Evolutionary conservation across 2,329 filamentous ascomycete genomes (phyloP).

Genomic region (Epichloe sp.): DNA sequence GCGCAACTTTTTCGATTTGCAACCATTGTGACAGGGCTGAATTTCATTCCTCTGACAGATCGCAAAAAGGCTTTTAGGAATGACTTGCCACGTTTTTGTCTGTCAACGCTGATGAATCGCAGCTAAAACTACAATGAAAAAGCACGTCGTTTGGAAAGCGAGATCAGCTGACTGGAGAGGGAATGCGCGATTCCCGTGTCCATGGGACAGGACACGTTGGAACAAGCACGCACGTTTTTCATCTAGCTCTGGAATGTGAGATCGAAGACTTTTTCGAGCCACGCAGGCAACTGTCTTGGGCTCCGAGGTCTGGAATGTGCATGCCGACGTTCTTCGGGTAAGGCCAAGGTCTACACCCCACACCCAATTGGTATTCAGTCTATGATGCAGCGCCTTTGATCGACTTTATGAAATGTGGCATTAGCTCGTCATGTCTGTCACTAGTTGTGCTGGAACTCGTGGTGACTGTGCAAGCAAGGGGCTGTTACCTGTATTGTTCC

Average conservation of each 20-base stretch:
- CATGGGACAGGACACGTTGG: background rate
- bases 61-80: background rate
- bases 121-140: background rate
- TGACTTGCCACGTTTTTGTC: background rate
- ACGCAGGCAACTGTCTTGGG: background rate
- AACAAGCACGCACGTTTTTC: too few species aligned
- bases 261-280: background rate
- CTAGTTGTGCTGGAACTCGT: too few species aligned
- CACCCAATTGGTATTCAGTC: background rate
- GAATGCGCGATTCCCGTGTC: background rate
- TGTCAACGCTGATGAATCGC: background rate
- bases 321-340: background rate
- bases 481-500: too few species aligned
- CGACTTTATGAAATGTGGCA: too few species aligned
- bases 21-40: background rate
- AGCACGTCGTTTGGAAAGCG: background rate
- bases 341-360: background rate
- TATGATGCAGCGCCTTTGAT: too few species aligned
- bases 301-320: background rate
- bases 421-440: too few species aligned
- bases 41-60: background rate
- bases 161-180: background rate
- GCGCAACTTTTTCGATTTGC: background rate
- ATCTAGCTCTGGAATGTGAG: too few species aligned
- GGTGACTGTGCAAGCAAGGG: too few species aligned